Evolutionary conservation across 768 basidiomycete species (phyloP), one percentile per base, ranked within the genome.

Genomic region (Cystoderma amianthinum): DNA sequence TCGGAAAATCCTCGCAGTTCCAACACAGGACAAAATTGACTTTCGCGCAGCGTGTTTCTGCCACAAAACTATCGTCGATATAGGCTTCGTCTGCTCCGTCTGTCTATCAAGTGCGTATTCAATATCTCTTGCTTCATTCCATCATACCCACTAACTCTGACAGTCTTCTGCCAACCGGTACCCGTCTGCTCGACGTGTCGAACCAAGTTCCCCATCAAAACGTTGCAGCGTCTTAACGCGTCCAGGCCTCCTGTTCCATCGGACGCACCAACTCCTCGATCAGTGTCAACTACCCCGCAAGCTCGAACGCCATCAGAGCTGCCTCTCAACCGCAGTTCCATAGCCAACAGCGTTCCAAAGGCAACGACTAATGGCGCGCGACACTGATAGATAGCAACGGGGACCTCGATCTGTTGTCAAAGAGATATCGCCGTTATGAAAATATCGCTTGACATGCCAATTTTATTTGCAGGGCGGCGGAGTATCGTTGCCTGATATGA

Each of bases 11-110:
- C 69, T 98, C 24, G 79, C 85, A 0, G 80, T 89, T 16, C 95
- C 95, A 1, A 89, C 89, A 4, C 92, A 96, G 62, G 94, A 98
- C 58, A 85, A 80, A 54, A 85, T 98, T 44, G 96, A 98, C 60
- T 95, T 98, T 56, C 79, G 96, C 21, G 96, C 96, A 0, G 95
- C 94, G 5, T 98, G 95, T 58, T 98, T 99, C 68, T 99, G 96
- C 65, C 96, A 98, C 64, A 96, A 97, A 60, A 84, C 85, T 40
- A 95, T 96, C 36, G 79, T 98, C 30, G 95, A 98, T 57, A 78
- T 98, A 40, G 96, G 93, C 41, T 99, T 93, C 51, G 93, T 99
- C 16, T 99, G 96, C 59, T 95, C 92, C n/a, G 93, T 99, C 22
- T 99, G 96, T 59, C 64, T 99, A 21, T 95, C 92, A 19, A 98